Evolutionary conservation across 2,329 filamentous ascomycete species (phyloP).

Genomic region (Talaromyces piceae): DNA sequence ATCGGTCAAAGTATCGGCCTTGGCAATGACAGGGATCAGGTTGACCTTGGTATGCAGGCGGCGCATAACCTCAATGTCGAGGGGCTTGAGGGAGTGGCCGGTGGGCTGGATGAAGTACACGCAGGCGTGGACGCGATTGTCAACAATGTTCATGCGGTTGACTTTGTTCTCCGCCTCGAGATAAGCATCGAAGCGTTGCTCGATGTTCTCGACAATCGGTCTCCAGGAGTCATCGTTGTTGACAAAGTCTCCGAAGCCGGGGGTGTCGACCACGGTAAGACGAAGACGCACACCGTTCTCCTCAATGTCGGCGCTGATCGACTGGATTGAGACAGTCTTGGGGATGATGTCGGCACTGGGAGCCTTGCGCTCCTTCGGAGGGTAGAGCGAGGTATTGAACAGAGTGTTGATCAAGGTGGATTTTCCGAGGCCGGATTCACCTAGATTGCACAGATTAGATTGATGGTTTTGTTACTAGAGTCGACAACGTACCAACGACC

Average conservation of each 20-base stretch:
- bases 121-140: constrained; percentile 97
- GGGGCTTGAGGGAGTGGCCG: constrained; percentile 93
- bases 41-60: constrained; percentile 99
- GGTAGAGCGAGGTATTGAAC: constrained; percentile 99
- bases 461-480: no score
- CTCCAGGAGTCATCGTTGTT: constrained; percentile 99
- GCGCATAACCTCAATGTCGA: constrained; percentile 99
- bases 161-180: constrained; percentile 99
- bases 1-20: constrained; percentile 95
- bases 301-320: constrained; percentile 93
- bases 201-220: constrained; percentile 98
- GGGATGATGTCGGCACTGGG: constrained; percentile 96
- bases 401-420: constrained; percentile 98
- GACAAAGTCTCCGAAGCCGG: constrained; percentile 97
- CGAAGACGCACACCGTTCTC: constrained; percentile 96
- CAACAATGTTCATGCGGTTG: constrained; percentile 99
- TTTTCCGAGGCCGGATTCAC: constrained; percentile 98
- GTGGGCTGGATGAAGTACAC: constrained; percentile 99
- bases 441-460: constrained; percentile 40
- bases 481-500: constrained; percentile 82
- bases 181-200: constrained; percentile 97
- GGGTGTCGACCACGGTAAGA: constrained; percentile 93
- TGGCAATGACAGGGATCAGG: constrained; percentile 97
- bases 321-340: constrained; percentile 93
- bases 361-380: constrained; percentile 95